Base-by-base conservation (phyloP, 139 green algal species). In the Chlamydomonas eustigma region DNA sequence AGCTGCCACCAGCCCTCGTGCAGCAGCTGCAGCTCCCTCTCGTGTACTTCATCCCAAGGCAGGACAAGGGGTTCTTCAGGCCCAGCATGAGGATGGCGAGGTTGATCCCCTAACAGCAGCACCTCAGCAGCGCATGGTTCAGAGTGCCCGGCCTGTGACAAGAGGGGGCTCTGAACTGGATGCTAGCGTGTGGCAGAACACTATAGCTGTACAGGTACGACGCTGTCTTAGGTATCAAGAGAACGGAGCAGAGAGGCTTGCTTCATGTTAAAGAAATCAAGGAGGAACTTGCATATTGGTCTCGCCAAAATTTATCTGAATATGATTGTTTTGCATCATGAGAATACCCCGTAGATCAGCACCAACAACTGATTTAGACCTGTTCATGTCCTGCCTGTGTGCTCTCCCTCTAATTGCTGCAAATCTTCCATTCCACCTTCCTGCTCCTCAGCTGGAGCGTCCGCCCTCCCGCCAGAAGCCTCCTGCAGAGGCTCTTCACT, bases 391-490 rank as follows among this genome's bases (percentile, higher is more conserved):
- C n/a, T n/a, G n/a, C n/a, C n/a, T n/a, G n/a, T n/a, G n/a, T n/a
- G n/a, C n/a, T n/a, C n/a, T n/a, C n/a, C n/a, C n/a, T n/a, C n/a
- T n/a, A n/a, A n/a, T n/a, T n/a, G n/a, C n/a, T n/a, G n/a, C n/a
- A n/a, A n/a, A n/a, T n/a, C n/a, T n/a, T n/a, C n/a, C n/a, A n/a
- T n/a, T n/a, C n/a, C n/a, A n/a, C n/a, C n/a, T n/a, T n/a, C n/a
- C n/a, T n/a, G n/a, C n/a, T n/a, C n/a, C n/a, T n/a, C 79, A 84
- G 74, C 75, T 84, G 65, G 36, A 88, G 78, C 78, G 84, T 12
- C 84, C 84, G 35, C 84, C 84, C n/a, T 86, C 80, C 28, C 73
- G 84, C 25, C 84, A 88, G 73, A 85, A 85, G 67, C 84, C 80
- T 25, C 84, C 84, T 1, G 72, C 80, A 6, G 80, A 88, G 73